Evolutionary conservation across 2,329 filamentous ascomycete genomes (phyloP), one percentile per base, ranked within the genome.

Genomic region (Orbilia oligospora): DNA sequence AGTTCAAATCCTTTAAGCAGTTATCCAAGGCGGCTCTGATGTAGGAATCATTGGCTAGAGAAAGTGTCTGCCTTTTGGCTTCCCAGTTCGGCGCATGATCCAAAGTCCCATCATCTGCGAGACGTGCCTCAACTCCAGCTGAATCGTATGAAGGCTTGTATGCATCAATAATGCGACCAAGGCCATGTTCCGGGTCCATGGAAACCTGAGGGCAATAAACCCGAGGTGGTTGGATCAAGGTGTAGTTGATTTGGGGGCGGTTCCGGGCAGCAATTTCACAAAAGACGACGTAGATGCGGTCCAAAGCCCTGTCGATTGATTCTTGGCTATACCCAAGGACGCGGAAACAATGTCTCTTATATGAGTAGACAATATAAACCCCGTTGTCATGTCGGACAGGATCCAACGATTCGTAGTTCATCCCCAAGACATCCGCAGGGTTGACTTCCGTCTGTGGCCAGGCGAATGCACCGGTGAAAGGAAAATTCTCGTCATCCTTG

Each of bases 241-340:
- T 71, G 41, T 69, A 78, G 30, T 67, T 68, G 36, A 63, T 80
- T 22, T 76, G 71, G 16, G 56, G 36, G 14, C 82, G 77, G 48
- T 79, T 81, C 24, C 72, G 81, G 55, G 80, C 79, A 6, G 82
- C 81, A 46, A 79, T 58, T 46, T 82, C 82, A 48, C 82, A 82
- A 20, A 80, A 82, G 16, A 72, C 68, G 18, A 80, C 80, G 66
- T 80, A 81, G 9, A 82, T 76, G 16, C 82, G 76, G 44, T 81
- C 77, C 33, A 81, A 38, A 46, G 80, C 77, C 66, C 73, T 76
- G n/a, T 80, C 22, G 22, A 82, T 80, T 38, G 72, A 67, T 14
- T 68, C 70, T 9, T 61, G 46, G 10, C 72, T 67, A 14, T 81
- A 81, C 2, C 81, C 82, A 20, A 82, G 79, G 27, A 82, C 66